A percentile compares a stretch with the other conserved stretches of the same genome.
Conservation (phyloP, 1,284 basidiomycete species). For the Wallemia ichthyophaga region DNA sequence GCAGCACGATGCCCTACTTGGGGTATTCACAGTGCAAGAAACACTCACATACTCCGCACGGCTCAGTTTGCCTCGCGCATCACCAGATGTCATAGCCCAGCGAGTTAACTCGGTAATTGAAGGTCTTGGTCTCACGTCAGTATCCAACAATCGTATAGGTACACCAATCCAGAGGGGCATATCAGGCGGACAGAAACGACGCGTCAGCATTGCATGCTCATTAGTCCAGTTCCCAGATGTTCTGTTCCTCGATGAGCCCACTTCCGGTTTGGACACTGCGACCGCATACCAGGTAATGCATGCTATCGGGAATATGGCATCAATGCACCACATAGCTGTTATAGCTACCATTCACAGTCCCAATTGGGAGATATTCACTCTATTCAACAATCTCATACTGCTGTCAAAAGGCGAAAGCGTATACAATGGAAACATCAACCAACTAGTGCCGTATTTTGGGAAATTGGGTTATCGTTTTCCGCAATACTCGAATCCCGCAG, state of each 20-base stretch:
- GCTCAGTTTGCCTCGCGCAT: slow-evolving; percentile 7
- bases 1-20: slow-evolving; percentile 17
- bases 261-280: slow-evolving; percentile 44
- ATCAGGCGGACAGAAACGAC: slow-evolving; percentile 37
- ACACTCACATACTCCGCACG: slow-evolving; percentile 14
- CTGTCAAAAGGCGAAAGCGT: slow-evolving; percentile 55
- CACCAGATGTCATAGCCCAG: background rate
- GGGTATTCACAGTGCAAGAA: slow-evolving; percentile 17
- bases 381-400: slow-evolving; percentile 73
- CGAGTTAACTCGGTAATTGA: slow-evolving; percentile 35
- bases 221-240: slow-evolving; percentile 31
- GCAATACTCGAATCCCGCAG: slow-evolving; percentile 10
- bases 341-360: slow-evolving; percentile 96
- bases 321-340: slow-evolving; percentile 55
- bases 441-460: background rate
- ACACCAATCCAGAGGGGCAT: slow-evolving; percentile 28
- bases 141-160: slow-evolving; percentile 47
- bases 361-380: slow-evolving; percentile 69
- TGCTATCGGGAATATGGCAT: slow-evolving; percentile 50
- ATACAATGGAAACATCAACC: slow-evolving; percentile 36
- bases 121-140: slow-evolving; percentile 37
- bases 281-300: slow-evolving; percentile 88
- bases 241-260: slow-evolving; percentile 34
- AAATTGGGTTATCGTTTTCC: background rate
- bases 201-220: slow-evolving; percentile 35